A percentile compares a stretch with the other conserved stretches of the same genome.
These are phyloP conservation scores for Alternaria gaisen DNA, from an alignment of 2,329 filamentous ascomycete species.

Conservation along the genomic window DNA sequence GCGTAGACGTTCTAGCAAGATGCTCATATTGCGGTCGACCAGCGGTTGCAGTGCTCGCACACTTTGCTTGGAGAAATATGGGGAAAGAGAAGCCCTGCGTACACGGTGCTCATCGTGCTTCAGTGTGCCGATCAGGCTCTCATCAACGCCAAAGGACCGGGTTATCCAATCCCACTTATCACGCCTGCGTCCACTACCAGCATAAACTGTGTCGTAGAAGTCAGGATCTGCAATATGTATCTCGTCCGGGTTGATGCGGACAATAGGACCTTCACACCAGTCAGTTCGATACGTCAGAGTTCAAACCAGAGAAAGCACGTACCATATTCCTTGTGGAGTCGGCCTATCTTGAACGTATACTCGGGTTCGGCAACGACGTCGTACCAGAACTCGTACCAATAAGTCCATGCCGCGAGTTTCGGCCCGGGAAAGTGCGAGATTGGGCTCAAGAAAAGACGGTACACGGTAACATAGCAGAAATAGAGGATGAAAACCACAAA, in stretches of 20 bases:
- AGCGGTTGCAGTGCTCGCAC: slow-evolving; percentile 1
- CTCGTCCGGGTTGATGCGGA: slow-evolving; percentile 13
- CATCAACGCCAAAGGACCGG: slow-evolving; percentile 14
- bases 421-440: slow-evolving; percentile 24
- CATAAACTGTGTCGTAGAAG: slow-evolving; percentile 9
- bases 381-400: slow-evolving; percentile 20
- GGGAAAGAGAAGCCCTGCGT: slow-evolving; percentile 30
- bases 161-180: slow-evolving; percentile 6
- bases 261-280: slow-evolving; percentile 3
- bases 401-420: slow-evolving; percentile 23
- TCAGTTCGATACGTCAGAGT: neutral
- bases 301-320: neutral
- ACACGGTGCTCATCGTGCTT: slow-evolving; percentile 33
- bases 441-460: slow-evolving; percentile 18
- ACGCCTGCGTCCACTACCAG: neutral
- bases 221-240: slow-evolving; percentile 21
- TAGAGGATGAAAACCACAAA: neutral
- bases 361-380: slow-evolving; percentile 21
- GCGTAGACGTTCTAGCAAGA: neutral
- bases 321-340: slow-evolving; percentile 20
- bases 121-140: slow-evolving; percentile 27
- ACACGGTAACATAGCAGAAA: slow-evolving; percentile 4
- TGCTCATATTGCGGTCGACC: neutral
- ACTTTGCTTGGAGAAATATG: slow-evolving; percentile 34
- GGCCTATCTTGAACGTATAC: slow-evolving; percentile 11